Percentiles rank a stretch among this genome's conserved stretches.
phyloP scores from a whole-genome alignment of 192 early-diverging fungal genomes.

The Jimgerdemannia lactiflua region DNA sequence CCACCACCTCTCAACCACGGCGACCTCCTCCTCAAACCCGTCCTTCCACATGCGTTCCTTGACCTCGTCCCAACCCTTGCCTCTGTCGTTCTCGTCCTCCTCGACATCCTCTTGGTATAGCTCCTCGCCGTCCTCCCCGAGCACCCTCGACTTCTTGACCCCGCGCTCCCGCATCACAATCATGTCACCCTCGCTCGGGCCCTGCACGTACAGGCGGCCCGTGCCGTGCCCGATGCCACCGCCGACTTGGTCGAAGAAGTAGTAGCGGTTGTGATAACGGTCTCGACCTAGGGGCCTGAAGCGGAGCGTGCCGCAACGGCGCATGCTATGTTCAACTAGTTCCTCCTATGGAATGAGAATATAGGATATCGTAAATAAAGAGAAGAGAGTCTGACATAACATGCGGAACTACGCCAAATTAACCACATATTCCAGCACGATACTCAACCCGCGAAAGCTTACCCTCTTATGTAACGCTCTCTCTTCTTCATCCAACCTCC shows the following conservation, averaged over 20 bases:
- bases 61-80: constrained; percentile 4
- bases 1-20: constrained; percentile 11
- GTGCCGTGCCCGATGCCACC: constrained; percentile 48
- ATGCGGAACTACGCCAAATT: background rate
- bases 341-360: constrained; percentile 40
- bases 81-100: constrained; percentile 18
- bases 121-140: constrained; percentile 16
- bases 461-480: constrained; percentile 39
- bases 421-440: background rate
- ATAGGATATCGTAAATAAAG: background rate
- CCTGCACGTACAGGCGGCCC: constrained; percentile 59
- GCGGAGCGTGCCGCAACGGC: constrained; percentile 61
- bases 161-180: constrained; percentile 40
- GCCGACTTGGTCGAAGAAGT: constrained; percentile 84
- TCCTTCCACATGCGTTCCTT: constrained; percentile 27
- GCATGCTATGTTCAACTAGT: constrained; percentile 69
- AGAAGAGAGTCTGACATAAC: background rate
- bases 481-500: constrained; percentile 56
- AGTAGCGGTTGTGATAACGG: constrained; percentile 86
- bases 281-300: constrained; percentile 76
- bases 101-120: constrained; percentile 25
- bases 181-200: constrained; percentile 48
- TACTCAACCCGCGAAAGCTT: background rate
- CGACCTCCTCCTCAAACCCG: constrained; percentile 31
- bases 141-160: constrained; percentile 4